A percentile compares a stretch with the other conserved stretches of the same genome.
These are phyloP conservation scores for Podospora pseudocomata DNA, from an alignment of 495 filamentous ascomycete genomes.

Conservation along the genomic window DNA sequence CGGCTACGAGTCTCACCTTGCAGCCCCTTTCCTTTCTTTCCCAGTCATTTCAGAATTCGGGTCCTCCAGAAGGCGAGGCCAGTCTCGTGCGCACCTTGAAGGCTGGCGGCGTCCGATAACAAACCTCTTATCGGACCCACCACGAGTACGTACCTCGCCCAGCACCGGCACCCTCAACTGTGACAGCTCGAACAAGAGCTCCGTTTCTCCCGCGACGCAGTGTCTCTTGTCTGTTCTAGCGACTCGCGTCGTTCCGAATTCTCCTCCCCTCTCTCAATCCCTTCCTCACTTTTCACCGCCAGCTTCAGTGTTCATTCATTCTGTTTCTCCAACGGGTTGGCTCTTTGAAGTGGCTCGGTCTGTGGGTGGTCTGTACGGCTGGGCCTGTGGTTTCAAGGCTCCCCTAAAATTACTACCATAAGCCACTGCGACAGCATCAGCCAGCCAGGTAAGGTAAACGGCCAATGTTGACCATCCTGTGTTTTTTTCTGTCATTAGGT, in stretches of 20 bases:
- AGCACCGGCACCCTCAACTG: not conserved
- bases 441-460: conserved; percentile 12
- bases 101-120: not conserved
- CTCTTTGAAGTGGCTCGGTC: not conserved
- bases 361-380: conserved; percentile 4
- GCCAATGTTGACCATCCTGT: not conserved
- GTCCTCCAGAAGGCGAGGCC: too few species aligned
- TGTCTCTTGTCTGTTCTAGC: not conserved
- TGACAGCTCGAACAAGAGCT: not conserved
- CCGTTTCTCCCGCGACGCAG: not conserved
- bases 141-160: not conserved
- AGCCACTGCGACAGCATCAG: conserved; percentile 13
- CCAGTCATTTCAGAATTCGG: too few species aligned
- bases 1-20: too few species aligned
- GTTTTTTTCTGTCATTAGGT: conserved; percentile 12
- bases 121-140: not conserved
- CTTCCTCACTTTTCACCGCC: not conserved
- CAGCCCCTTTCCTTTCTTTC: too few species aligned
- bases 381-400: conserved; percentile 17
- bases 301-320: too few species aligned
- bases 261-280: not conserved
- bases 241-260: not conserved
- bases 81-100: conserved; percentile 13
- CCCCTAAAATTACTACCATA: conserved; percentile 2
- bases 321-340: not conserved